phyloP scores from a whole-genome alignment of 2,329 filamentous ascomycete species.

The Aureobasidium pullulans region DNA sequence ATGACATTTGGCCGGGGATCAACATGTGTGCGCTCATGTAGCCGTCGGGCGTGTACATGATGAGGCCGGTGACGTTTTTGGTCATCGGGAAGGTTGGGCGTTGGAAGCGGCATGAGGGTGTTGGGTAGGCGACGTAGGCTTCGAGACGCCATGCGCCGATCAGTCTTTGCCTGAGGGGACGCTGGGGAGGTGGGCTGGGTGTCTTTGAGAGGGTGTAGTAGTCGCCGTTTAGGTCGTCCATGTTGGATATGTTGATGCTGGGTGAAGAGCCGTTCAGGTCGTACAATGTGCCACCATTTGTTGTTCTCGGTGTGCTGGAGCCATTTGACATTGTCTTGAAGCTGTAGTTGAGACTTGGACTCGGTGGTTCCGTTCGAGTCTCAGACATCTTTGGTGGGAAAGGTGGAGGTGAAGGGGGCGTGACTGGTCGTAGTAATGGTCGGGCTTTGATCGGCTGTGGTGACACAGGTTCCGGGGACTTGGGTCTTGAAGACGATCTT shows the following conservation, averaged over 20 bases:
- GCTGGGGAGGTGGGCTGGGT: constrained; percentile 21
- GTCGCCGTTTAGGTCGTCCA: constrained; percentile 26
- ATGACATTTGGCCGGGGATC: constrained; percentile 26
- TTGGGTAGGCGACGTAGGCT: constrained; percentile 32
- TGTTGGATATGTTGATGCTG: neutral
- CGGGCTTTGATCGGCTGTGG: constrained; percentile 14
- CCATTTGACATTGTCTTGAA: neutral
- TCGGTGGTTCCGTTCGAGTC: neutral
- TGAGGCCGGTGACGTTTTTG: constrained; percentile 24
- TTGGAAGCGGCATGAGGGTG: constrained; percentile 27
- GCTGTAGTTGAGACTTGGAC: neutral
- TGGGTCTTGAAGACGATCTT: constrained; percentile 10
- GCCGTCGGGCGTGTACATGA: constrained; percentile 28
- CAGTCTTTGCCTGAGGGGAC: constrained; percentile 27
- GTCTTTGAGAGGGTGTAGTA: constrained; percentile 25
- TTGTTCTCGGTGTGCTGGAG: constrained; percentile 10
- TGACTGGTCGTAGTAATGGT: constrained; percentile 7
- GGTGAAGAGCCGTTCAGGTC: neutral
- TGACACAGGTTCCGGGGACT: constrained; percentile 10
- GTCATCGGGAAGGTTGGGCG: constrained; percentile 25
- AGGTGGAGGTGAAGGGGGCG: constrained; percentile 5
- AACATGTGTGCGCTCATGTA: constrained; percentile 29
- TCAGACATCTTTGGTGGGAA: constrained; percentile 2
- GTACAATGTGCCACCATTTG: neutral
- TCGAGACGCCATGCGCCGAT: constrained; percentile 32